Base-by-base conservation (phyloP, 2,329 filamentous ascomycete genomes). In the Ophiostoma novo-ulmi region DNA sequence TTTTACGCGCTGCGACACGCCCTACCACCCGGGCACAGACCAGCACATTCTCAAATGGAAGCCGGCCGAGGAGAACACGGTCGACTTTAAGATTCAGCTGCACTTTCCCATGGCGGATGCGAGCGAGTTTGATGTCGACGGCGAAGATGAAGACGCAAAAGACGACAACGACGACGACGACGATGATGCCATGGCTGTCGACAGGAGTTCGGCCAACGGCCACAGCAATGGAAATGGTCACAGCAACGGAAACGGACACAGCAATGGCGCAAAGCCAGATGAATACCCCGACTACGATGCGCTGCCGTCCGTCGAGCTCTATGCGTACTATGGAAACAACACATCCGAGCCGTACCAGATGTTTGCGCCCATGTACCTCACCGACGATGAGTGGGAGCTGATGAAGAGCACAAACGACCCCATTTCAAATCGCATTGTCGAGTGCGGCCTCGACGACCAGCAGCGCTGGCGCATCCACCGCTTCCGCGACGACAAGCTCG, bases 31-130 rank as follows among this genome's bases (percentile, higher is more conserved):
- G 74, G 95, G 95, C 75, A 99, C 95, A 14, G 95, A 99, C 80
- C 87, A 88, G 68, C 90, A 97, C 78, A 99, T 97, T 73, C 83
- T 99, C 55, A 99, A 99, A 80, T 99, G 95, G 95, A 99, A 99
- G 81, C 93, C 94, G 0, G 92, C 93, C 4, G 85, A 92, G 74
- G 95, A 99, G 79, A 99, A 99, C 81, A 97, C 93, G 0, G 88
- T 99, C 75, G 95, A 99, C 79, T 97, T 97, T 79, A 87, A 91
- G 61, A 85, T 98, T 75, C 87, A 87, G 69, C 85, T 99, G 63
- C 84, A 86, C 14, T 98, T 97, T 66, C 70, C n/a, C n/a, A 63
- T 38, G 4, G 69, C 90, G n/a, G 85, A 91, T 71, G 90, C 90
- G 0, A 87, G 90, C 76, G 85, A 91, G 72, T 90, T 90, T 0